phyloP scores from a whole-genome alignment of 805 yeast species.

The Saturnispora gosingensis region DNA sequence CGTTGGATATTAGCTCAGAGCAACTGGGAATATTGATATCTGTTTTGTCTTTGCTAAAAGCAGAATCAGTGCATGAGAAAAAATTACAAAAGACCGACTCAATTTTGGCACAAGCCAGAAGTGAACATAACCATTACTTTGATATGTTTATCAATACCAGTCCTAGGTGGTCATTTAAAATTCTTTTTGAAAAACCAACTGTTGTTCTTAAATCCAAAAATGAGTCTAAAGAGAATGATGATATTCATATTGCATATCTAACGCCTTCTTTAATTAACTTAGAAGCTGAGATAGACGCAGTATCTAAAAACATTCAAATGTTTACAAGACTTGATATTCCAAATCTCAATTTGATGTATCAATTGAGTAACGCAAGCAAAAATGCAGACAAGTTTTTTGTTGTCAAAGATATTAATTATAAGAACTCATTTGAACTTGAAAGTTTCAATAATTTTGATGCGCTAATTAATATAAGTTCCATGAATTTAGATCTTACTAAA shows the following conservation, averaged over 20 bases:
- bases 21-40: conserved; percentile 29
- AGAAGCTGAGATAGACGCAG: conserved; percentile 12
- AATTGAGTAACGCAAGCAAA: conserved; percentile 10
- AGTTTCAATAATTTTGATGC: conserved; percentile 14
- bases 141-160: conserved; percentile 3
- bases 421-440: conserved; percentile 20
- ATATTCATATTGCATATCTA: conserved; percentile 16
- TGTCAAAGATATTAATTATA: conserved; percentile 14
- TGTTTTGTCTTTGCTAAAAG: not conserved
- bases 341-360: conserved; percentile 15
- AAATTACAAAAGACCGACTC: not conserved
- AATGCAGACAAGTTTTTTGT: conserved; percentile 4
- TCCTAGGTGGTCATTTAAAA: conserved; percentile 19
- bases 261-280: conserved; percentile 18
- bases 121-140: not conserved
- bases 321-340: conserved; percentile 17
- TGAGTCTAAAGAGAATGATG: not conserved
- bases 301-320: conserved; percentile 3
- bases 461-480: conserved; percentile 13
- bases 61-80: not conserved
- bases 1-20: conserved; percentile 34
- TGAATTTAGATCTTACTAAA: conserved; percentile 22
- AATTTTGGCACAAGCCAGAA: not conserved
- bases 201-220: conserved; percentile 17
- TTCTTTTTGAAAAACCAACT: conserved; percentile 23